Percentiles rank a stretch among this genome's conserved stretches.
These are phyloP conservation scores for Echium plantagineum DNA, from an alignment of 257 asterid species.

Conservation along the genomic window DNA sequence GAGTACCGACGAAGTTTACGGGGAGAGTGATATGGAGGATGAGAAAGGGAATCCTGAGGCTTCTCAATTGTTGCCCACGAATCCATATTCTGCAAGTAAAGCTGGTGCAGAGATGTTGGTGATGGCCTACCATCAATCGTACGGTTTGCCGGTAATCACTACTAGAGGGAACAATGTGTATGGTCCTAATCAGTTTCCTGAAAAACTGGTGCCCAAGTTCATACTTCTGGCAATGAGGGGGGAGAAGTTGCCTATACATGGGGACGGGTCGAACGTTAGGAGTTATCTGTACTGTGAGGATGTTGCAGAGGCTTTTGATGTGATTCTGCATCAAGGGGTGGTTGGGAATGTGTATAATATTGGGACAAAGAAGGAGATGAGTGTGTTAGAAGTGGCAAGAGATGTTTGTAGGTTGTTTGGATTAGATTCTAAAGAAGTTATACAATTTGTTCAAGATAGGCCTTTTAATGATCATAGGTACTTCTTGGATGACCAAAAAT, in stretches of 20 bases:
- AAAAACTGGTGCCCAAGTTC: slow-evolving; percentile 17
- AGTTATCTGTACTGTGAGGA: slow-evolving; percentile 19
- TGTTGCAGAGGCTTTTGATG: slow-evolving; percentile 22
- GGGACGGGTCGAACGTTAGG: slow-evolving; percentile 15
- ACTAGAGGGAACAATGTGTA: slow-evolving; percentile 17
- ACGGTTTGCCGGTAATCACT: slow-evolving; percentile 13
- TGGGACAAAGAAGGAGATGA: slow-evolving; percentile 15
- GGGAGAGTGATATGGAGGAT: slow-evolving; percentile 6
- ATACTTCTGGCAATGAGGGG: slow-evolving; percentile 18
- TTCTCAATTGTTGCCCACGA: slow-evolving; percentile 13
- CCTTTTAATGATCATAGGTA: slow-evolving; percentile 15
- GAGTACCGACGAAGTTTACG: slow-evolving; percentile 17
- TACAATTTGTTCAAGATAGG: slow-evolving; percentile 14
- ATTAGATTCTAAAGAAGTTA: slow-evolving; percentile 1
- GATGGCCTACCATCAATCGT: slow-evolving; percentile 15
- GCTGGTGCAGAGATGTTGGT: slow-evolving; percentile 22
- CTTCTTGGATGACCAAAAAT: slow-evolving; percentile 14
- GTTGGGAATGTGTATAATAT: slow-evolving; percentile 15
- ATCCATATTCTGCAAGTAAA: slow-evolving; percentile 15
- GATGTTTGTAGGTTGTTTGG: slow-evolving; percentile 14
- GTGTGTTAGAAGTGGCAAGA: slow-evolving; percentile 14
- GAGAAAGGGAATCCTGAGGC: slow-evolving; percentile 11
- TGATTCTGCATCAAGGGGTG: slow-evolving; percentile 14
- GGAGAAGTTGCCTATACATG: slow-evolving; percentile 13
- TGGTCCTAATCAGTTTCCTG: slow-evolving; percentile 21